A percentile compares a stretch with the other conserved stretches of the same genome.
Conservation (phyloP, 192 early-diverging fungal genomes). For the Geosiphon pyriformis region DNA sequence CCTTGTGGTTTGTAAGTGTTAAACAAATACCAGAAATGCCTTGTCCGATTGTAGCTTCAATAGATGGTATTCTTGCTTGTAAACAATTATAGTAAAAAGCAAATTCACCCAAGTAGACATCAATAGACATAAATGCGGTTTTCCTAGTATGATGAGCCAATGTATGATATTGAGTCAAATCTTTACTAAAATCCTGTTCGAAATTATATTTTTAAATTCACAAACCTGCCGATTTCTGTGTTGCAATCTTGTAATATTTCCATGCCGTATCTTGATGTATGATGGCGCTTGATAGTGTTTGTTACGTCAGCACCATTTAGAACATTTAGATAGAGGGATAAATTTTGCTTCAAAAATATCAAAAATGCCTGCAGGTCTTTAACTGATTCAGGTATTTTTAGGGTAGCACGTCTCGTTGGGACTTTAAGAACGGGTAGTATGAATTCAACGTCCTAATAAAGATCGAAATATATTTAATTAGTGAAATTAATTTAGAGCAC, state of each 20-base stretch:
- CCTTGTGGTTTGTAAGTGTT: conserved; percentile 35
- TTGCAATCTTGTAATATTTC: neutral
- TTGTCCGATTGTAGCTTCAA: conserved; percentile 44
- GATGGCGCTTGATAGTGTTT: conserved; percentile 34
- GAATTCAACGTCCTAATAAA: conserved; percentile 68
- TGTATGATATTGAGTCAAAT: no score
- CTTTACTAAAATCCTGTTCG: neutral
- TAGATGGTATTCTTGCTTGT: conserved; percentile 26
- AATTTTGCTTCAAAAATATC: conserved; percentile 57
- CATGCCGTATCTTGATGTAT: conserved; percentile 35
- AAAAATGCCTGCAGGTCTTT: conserved; percentile 57
- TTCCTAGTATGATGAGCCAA: no score
- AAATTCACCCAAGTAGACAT: conserved; percentile 38
- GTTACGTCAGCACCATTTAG: conserved; percentile 40
- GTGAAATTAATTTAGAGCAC: no score
- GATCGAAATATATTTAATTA: no score
- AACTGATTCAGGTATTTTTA: conserved; percentile 51
- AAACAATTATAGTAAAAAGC: conserved; percentile 50
- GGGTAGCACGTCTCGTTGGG: conserved; percentile 31
- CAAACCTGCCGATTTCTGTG: conserved; percentile 6
- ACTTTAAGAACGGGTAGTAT: conserved; percentile 58
- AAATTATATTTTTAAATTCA: neutral
- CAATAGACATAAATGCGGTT: conserved; percentile 17
- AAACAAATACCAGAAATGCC: conserved; percentile 52
- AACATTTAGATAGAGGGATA: conserved; percentile 38